Conservation (phyloP, 2,329 filamentous ascomycete genomes). For the Nothomitra cinnamomea region DNA sequence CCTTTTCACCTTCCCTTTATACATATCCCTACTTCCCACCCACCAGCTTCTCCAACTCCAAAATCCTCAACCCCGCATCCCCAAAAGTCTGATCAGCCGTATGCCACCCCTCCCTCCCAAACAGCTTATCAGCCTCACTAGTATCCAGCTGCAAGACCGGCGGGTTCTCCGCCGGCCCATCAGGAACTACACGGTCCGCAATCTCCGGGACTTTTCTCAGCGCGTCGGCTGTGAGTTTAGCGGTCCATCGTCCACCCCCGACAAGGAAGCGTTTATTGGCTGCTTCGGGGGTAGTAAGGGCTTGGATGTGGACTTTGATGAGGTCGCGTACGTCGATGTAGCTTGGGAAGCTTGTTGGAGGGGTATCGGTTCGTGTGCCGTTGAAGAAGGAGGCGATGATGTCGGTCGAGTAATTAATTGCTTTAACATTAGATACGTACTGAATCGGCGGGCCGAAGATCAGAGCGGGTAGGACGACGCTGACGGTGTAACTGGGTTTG, state of each 20-base stretch:
- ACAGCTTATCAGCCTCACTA: constrained; percentile 11
- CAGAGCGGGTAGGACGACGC: constrained; percentile 37
- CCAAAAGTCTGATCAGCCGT: constrained; percentile 14
- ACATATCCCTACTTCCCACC: too few relatives aligned
- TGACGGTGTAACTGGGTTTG: constrained; percentile 32
- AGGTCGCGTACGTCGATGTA: constrained; percentile 39
- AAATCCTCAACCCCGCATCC: constrained; percentile 15
- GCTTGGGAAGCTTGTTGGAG: constrained; percentile 20
- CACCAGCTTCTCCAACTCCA: constrained; percentile 13
- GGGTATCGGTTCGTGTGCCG: constrained; percentile 29
- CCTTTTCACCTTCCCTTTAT: too few relatives aligned
- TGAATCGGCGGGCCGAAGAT: constrained; percentile 37
- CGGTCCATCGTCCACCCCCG: constrained; percentile 28
- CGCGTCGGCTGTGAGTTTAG: constrained; percentile 29
- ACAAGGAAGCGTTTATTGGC: constrained; percentile 35
- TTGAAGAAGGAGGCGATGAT: constrained; percentile 32
- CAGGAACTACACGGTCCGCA: constrained; percentile 29
- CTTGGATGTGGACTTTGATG: constrained; percentile 34
- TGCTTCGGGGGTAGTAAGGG: constrained; percentile 31
- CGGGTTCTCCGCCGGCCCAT: constrained; percentile 28
- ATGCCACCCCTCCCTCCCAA: constrained; percentile 13
- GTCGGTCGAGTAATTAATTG: constrained; percentile 37
- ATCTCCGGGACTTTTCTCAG: constrained; percentile 17
- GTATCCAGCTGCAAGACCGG: constrained; percentile 12
- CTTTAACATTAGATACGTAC: constrained; percentile 24